phyloP scores from a whole-genome alignment of 768 basidiomycete genomes.

The Sporobolomyces pararoseus region DNA sequence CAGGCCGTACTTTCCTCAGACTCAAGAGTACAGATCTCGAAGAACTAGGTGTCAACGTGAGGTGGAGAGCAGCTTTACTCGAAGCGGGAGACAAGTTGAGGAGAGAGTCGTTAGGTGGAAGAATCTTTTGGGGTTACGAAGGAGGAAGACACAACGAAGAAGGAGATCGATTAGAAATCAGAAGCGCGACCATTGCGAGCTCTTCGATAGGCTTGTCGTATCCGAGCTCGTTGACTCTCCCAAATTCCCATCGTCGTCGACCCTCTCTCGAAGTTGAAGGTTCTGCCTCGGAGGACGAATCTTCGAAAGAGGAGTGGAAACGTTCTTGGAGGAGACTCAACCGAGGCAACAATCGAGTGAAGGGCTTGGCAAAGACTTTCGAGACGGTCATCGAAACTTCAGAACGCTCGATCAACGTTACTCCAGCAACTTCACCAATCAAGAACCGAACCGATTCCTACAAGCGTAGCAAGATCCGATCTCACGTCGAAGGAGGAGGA shows the following conservation, averaged over 20 bases:
- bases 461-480: neutral
- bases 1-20: conserved; percentile 42
- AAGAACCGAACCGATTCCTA: conserved; percentile 3
- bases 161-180: neutral
- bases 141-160: neutral
- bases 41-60: conserved; percentile 42
- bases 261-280: conserved; percentile 33
- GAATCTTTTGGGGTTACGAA: conserved; percentile 30
- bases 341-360: conserved; percentile 22
- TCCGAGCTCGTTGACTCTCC: neutral
- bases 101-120: conserved; percentile 26
- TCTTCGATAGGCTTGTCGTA: neutral
- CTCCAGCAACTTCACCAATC: neutral
- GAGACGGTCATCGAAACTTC: conserved; percentile 29
- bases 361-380: conserved; percentile 38
- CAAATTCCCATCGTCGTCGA: conserved; percentile 5
- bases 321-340: conserved; percentile 30
- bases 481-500: neutral
- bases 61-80: conserved; percentile 30
- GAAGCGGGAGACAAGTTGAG: conserved; percentile 31
- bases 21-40: conserved; percentile 39
- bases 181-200: neutral
- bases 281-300: conserved; percentile 28
- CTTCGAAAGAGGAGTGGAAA: conserved; percentile 42
- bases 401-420: conserved; percentile 12